Evolutionary conservation across 495 filamentous ascomycete genomes (phyloP), one percentile per base, ranked within the genome.

Genomic region (Aspergillus baeticus): DNA sequence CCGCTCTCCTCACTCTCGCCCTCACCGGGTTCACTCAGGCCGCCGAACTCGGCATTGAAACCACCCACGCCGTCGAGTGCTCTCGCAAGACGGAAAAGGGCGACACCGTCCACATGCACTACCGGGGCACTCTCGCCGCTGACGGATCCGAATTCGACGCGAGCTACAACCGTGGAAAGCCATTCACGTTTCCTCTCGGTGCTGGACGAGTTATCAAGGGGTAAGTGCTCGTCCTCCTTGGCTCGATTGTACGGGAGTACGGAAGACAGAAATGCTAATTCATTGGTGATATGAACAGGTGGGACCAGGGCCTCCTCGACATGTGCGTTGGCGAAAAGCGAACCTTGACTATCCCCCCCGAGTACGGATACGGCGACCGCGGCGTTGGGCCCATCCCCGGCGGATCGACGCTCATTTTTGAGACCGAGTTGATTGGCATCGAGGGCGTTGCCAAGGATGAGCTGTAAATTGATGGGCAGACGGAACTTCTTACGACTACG

Each of bases 321-420:
- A 98, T 98, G 94, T 98, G 94, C 71, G 87, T 96, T 62, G 95
- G 94, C 34, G 94, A 98, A 80, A 94, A 92, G 83, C 83, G 91
- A 62, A 93, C 83, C 29, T 74, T 98, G 71, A 96, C 88, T 18
- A 93, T 98, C 49, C 91, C 90, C n/a, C 89, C 92, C 29, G 83
- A 86, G 66, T 79, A 85, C 58, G 94, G 84, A 35, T 98, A 98
- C 68, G 94, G 94, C 17, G 76, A 88, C 59, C 78, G 84, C 41
- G 79, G 69, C 36, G 78, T 90, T 65, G 91, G 91, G 3, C 84
- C 87, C 22, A 96, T 96, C 61, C 90, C 91, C 15, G 85, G 79
- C 2, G 87, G 86, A 21, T 81, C 86, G 62, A 93, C 89, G 39
- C 69, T 96, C 69, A 83, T 98, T 23, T 98, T 98, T 65, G 90